Evolutionary conservation across 352 stramenopile species (phyloP).

Genomic region (Pythium apleroticum): DNA sequence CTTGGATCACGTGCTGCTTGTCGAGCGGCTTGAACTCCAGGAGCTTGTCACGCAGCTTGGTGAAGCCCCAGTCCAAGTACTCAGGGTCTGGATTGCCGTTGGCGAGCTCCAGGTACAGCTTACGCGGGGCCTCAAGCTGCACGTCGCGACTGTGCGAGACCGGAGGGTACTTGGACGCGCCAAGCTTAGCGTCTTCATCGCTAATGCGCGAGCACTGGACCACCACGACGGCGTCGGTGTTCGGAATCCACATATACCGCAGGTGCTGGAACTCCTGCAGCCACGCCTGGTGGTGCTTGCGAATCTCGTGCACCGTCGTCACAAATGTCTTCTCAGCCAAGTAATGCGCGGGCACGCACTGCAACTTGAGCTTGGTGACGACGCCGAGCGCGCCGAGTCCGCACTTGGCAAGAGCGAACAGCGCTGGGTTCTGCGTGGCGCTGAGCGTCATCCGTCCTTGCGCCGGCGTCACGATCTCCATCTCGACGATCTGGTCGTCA

Average conservation of each 20-base stretch:
- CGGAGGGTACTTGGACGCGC: conserved; percentile 46
- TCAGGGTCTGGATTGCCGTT: conserved; percentile 55
- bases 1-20: conserved; percentile 90
- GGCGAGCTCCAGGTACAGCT: conserved; percentile 78
- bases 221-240: conserved; percentile 94
- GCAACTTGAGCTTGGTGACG: conserved; percentile 95
- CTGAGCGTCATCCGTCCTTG: conserved; percentile 89
- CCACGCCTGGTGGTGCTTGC: conserved; percentile 69
- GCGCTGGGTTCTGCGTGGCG: conserved; percentile 65
- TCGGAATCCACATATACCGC: conserved; percentile 99
- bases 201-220: conserved; percentile 85
- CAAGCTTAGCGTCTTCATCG: conserved; percentile 35
- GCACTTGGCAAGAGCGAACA: conserved; percentile 94
- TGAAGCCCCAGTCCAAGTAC: conserved; percentile 81
- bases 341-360: conserved; percentile 93
- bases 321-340: conserved; percentile 94
- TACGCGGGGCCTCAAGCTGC: conserved; percentile 70
- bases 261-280: conserved; percentile 84
- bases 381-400: conserved; percentile 95
- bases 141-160: conserved; percentile 52
- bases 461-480: conserved; percentile 96
- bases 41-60: conserved; percentile 82
- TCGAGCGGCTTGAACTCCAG: conserved; percentile 87
- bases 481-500: conserved; percentile 95
- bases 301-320: conserved; percentile 86